These are phyloP conservation scores for Termitomyces sp. DNA, from an alignment of 768 basidiomycete species.

Conservation along the genomic window DNA sequence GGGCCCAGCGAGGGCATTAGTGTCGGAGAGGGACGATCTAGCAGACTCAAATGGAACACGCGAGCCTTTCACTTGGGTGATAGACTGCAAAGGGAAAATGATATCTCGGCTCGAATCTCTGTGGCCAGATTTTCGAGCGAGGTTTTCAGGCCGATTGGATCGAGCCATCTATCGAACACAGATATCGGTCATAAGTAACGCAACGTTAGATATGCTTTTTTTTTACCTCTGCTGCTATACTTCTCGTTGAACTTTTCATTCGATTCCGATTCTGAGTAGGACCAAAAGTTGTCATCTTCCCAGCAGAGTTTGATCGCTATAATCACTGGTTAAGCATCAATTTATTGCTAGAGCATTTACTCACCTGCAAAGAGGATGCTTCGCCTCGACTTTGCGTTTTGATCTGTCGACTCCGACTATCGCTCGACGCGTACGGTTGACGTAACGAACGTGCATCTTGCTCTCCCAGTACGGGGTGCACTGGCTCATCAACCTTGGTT, in stretches of 20 bases:
- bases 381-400: neutral
- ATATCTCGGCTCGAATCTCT: neutral
- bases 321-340: too few species aligned
- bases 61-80: neutral
- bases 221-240: neutral
- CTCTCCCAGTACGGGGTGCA: neutral
- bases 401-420: neutral
- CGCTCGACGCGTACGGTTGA: neutral
- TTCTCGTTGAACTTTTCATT: constrained; percentile 1
- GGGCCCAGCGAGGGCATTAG: neutral
- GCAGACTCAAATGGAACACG: neutral
- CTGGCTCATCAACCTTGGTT: neutral
- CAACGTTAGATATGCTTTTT: neutral
- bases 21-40: neutral
- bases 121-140: neutral
- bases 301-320: neutral
- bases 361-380: neutral
- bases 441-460: neutral
- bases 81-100: neutral
- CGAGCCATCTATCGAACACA: neutral
- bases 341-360: neutral
- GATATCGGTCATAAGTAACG: neutral
- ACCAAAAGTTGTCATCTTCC: neutral
- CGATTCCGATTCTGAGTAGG: neutral
- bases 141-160: neutral